Evolutionary conservation across 306 rosid species (phyloP), one percentile per base, ranked within the genome.

Genomic region (Begonia loranthoides): DNA sequence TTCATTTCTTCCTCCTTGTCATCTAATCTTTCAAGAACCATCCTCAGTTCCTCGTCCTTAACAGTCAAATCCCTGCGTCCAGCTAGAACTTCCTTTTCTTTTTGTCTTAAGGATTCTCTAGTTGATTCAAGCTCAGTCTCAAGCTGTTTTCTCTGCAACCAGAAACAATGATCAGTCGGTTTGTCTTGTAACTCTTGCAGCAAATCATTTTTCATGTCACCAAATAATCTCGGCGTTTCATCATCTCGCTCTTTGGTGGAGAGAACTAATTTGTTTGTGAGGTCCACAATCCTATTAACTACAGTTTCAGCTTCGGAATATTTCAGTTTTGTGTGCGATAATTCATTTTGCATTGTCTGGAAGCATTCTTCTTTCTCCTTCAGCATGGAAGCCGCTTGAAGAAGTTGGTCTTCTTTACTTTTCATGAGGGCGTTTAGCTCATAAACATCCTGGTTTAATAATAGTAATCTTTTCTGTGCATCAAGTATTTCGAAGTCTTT

Each of bases 281-380:
- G 88, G 57, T 76, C 82, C 34, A 69, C 69, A 58, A 86, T 77
- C 55, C 75, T 64, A 57, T 76, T 77, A 5, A 82, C 92, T 41
- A 71, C 87, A 46, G 69, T 63, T 76, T 82, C 87, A 17, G 95
- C 95, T 65, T 78, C 92, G 4, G 62, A 74, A 41, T 52, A 73
- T 67, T 78, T 82, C 77, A 68, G 66, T 77, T 57, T 76, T 10
- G 87, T 67, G 54, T 62, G 40, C 13, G 60, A 59, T 60, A 90
- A 69, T 66, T 82, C 81, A 45, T 64, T 61, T 55, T 78, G 65
- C 56, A 90, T 74, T 10, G 45, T 58, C 68, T 75, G 64, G 47
- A 74, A 75, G 13, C 55, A 66, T 66, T 82, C 87, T 9, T 90
- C 97, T 76, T 85, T 90, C 79, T 76, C 95, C 77, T 78, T 72